Percentiles rank a stretch among this genome's conserved stretches.
Conservation (phyloP, 208 protist genomes). For the Spongospora subterranea region DNA sequence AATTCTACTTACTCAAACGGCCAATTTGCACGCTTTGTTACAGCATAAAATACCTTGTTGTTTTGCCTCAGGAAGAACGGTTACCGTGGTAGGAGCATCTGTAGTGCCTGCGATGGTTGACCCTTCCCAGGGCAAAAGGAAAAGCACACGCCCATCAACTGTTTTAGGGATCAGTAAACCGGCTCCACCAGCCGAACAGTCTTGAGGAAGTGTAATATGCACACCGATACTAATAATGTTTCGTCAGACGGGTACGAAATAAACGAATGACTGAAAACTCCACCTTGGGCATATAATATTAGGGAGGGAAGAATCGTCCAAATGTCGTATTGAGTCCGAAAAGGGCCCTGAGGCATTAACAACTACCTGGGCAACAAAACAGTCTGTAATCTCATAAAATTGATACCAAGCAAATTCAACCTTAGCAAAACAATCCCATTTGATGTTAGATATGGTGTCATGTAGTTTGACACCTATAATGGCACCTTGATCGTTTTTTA, state of each 20-base stretch:
- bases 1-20: too few species aligned
- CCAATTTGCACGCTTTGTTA: too few species aligned
- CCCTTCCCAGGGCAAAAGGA: conserved; percentile 87
- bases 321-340: conserved; percentile 80
- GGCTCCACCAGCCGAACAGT: conserved; percentile 62
- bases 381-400: conserved; percentile 18
- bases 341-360: conserved; percentile 88
- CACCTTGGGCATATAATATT: conserved; percentile 64
- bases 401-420: not conserved
- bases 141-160: conserved; percentile 89
- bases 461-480: conserved; percentile 79
- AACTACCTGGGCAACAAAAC: conserved; percentile 66
- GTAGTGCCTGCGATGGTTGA: conserved; percentile 91
- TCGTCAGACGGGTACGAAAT: not conserved
- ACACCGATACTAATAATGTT: conserved; percentile 44
- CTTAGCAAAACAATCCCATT: conserved; percentile 81
- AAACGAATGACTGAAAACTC: not conserved
- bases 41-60: too few species aligned
- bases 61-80: conserved; percentile 64
- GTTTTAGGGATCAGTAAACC: conserved; percentile 84
- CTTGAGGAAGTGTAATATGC: conserved; percentile 65
- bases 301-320: conserved; percentile 72
- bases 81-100: conserved; percentile 79
- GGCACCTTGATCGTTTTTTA: conserved; percentile 54
- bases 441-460: conserved; percentile 80